Evolutionary conservation across 495 filamentous ascomycete genomes (phyloP).

Genomic region (Corynascus novoguineensis): DNA sequence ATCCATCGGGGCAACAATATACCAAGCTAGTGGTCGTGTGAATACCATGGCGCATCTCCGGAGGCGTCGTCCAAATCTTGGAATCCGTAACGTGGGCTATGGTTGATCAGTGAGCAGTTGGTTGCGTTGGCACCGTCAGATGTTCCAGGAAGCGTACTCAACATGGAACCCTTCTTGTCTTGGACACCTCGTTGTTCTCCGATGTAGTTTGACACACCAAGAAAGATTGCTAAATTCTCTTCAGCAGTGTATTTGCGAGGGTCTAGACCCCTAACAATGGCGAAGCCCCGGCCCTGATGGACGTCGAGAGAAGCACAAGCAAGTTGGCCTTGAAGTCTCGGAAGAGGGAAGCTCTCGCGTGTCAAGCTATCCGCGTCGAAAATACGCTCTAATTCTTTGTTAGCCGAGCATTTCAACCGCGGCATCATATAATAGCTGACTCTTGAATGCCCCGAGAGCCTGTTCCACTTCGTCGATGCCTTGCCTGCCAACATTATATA

Average conservation of each 20-base stretch:
- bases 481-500: slow-evolving; percentile 10
- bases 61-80: slow-evolving; percentile 35
- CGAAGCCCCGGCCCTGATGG: slow-evolving; percentile 43
- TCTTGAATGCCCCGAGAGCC: slow-evolving; percentile 26
- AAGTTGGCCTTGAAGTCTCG: slow-evolving; percentile 29
- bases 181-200: slow-evolving; percentile 47
- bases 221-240: slow-evolving; percentile 46
- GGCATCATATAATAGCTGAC: slow-evolving; percentile 23
- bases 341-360: slow-evolving; percentile 38
- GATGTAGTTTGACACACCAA: slow-evolving; percentile 48
- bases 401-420: neutral
- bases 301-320: slow-evolving; percentile 29
- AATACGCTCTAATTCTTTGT: slow-evolving; percentile 28
- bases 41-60: slow-evolving; percentile 42
- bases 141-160: slow-evolving; percentile 30
- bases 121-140: too few species aligned
- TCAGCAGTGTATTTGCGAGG: slow-evolving; percentile 36
- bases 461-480: slow-evolving; percentile 16
- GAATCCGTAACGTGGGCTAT: slow-evolving; percentile 45
- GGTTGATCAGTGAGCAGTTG: neutral
- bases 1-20: slow-evolving; percentile 8
- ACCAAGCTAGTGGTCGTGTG: slow-evolving; percentile 39
- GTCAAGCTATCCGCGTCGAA: slow-evolving; percentile 34
- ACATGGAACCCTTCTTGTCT: slow-evolving; percentile 40
- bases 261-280: slow-evolving; percentile 46